Conservation (phyloP, 768 basidiomycete genomes). For the Termitomyces sp. region DNA sequence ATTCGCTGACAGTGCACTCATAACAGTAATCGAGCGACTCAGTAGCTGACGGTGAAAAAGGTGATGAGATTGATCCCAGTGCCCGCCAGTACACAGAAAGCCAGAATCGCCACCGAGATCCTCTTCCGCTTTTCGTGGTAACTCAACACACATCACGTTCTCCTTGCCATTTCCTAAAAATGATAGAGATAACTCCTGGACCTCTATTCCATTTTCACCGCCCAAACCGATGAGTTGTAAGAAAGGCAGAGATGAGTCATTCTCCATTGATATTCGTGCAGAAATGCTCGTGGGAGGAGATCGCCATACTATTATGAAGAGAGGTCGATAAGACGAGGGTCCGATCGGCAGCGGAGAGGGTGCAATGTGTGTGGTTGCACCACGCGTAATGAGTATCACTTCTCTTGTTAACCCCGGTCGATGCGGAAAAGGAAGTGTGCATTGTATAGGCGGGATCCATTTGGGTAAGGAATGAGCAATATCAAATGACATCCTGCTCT, state of each 20-base stretch:
- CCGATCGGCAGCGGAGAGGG: conserved; percentile 64
- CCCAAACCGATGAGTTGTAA: conserved; percentile 67
- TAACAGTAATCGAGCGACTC: conserved; percentile 40
- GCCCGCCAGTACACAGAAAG: conserved; percentile 50
- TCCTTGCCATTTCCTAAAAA: conserved; percentile 50
- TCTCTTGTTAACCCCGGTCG: conserved; percentile 29
- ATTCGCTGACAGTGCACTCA: conserved; percentile 37
- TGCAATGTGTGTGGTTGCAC: conserved; percentile 64
- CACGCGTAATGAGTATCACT: conserved; percentile 67
- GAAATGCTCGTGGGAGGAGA: conserved; percentile 51
- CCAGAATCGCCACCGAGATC: conserved; percentile 66
- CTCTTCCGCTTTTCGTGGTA: conserved; percentile 51
- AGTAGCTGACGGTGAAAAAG: conserved; percentile 28
- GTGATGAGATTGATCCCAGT: conserved; percentile 46
- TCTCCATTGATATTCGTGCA: conserved; percentile 38
- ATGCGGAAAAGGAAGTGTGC: conserved; percentile 42
- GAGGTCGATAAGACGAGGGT: conserved; percentile 43
- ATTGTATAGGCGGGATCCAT: conserved; percentile 51
- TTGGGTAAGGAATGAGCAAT: conserved; percentile 27
- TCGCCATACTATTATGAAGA: conserved; percentile 57
- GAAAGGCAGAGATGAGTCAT: conserved; percentile 33
- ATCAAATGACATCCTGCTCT: conserved; percentile 35
- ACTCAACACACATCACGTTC: conserved; percentile 32
- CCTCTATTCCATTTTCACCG: conserved; percentile 69
- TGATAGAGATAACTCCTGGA: conserved; percentile 61